Conservation (phyloP, 2,329 filamentous ascomycete genomes). For the Pyrenochaeta sp. region DNA sequence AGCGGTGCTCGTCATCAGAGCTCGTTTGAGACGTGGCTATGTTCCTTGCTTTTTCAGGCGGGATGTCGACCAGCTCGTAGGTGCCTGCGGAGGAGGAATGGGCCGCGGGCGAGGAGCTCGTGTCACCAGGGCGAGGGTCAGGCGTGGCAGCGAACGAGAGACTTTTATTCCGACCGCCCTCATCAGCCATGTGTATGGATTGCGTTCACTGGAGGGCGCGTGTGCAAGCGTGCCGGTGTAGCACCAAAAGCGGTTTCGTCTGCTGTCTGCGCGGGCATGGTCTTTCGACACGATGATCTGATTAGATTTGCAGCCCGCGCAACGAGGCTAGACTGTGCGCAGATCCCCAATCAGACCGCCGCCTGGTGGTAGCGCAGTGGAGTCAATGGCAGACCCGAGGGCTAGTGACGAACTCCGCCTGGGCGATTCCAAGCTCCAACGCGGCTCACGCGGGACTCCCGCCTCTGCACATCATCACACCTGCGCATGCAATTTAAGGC, state of each 20-base stretch:
- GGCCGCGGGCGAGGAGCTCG: slow-evolving; percentile 26
- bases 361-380: too few species aligned
- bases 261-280: slow-evolving; percentile 11
- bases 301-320: too few species aligned
- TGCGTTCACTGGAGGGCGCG: slow-evolving; percentile 25
- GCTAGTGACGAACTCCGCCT: slow-evolving; percentile 1
- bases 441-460: slow-evolving; percentile 12
- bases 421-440: too few species aligned
- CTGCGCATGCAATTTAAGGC: slow-evolving; percentile 5
- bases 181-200: slow-evolving; percentile 35
- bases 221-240: slow-evolving; percentile 26
- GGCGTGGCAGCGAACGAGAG: slow-evolving; percentile 25
- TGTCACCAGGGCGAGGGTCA: slow-evolving; percentile 27
- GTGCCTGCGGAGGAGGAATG: slow-evolving; percentile 28
- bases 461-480: slow-evolving; percentile 15
- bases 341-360: too few species aligned
- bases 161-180: slow-evolving; percentile 19
- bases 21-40: slow-evolving; percentile 30
- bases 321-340: too few species aligned
- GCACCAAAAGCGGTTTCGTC: slow-evolving; percentile 31
- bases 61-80: slow-evolving; percentile 39
- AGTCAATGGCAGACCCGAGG: too few species aligned
- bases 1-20: slow-evolving; percentile 38
- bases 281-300: slow-evolving; percentile 31
- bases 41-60: slow-evolving; percentile 37